Base-by-base conservation (phyloP, 202 grass and related monocot species). In the Musa balbisiana region DNA sequence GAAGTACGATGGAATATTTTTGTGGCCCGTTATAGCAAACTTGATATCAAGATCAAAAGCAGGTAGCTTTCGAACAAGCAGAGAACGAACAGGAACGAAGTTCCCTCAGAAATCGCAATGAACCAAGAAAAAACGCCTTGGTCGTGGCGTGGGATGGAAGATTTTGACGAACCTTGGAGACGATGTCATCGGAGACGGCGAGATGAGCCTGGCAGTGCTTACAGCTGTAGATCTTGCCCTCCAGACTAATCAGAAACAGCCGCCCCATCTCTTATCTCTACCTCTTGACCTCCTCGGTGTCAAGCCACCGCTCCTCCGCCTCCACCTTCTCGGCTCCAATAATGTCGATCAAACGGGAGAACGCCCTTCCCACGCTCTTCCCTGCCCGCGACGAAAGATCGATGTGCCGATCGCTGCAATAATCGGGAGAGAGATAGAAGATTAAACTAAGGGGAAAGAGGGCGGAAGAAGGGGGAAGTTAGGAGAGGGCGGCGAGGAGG, bases 141-240 rank as follows among this genome's bases (percentile, higher is more conserved):
- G 33, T 8, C 33, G 33, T 43, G 33, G 33, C 33, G 33, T 43
- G 33, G 33, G 4, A 43, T 43, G 33, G 33, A 43, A 43, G 4
- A 43, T 43, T 43, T 43, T 43, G 33, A 43, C 9, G 50, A n/a
- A 97, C 90, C 90, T 91, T 97, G 82, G 90, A 91, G 67, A 97
- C 85, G 84, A 97, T 86, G 73, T 87, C 86, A n/a, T 74, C 16
- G 71, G 83, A 73, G 63, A 93, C 73, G 78, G 76, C 88, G 51
- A 97, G 83, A 82, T 89, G 93, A n/a, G 88, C 72, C 14, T 70
- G 74, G 78, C 93, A 93, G 88, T 93, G 83, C 84, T 97, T 97
- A 90, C 93, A 97, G 78, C 88, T 97, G 82, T 97, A 97, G 74
- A 89, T 87, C 79, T 73, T 93, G 25, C 90, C 93, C 54, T 96